A percentile compares a stretch with the other conserved stretches of the same genome.
These are phyloP conservation scores for Zymoseptoria tritici DNA, from an alignment of 2,329 filamentous ascomycete genomes.

Conservation along the genomic window DNA sequence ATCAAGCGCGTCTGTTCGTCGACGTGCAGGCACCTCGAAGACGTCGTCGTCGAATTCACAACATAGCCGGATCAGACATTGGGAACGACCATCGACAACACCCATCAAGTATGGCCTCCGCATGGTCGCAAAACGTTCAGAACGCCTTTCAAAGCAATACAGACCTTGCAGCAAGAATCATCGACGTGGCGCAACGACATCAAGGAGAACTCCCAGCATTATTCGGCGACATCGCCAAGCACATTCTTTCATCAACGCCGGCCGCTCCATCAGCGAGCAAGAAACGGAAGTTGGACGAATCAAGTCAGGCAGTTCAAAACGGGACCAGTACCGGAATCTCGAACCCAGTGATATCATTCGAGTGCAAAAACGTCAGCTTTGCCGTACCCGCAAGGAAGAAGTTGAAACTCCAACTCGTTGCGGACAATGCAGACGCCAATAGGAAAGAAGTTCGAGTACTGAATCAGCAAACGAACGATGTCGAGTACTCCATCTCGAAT, in stretches of 20 bases:
- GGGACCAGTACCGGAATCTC: constrained; percentile 18
- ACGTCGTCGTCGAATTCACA: too few species aligned
- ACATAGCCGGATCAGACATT: too few species aligned
- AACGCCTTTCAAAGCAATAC: constrained; percentile 13
- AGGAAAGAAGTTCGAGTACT: constrained; percentile 22
- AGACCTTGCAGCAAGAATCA: constrained; percentile 12
- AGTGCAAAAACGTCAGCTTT: constrained; percentile 52
- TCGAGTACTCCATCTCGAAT: constrained; percentile 41
- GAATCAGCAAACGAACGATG: constrained; percentile 20
- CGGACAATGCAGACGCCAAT: constrained; percentile 20
- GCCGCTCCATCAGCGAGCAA: constrained; percentile 32
- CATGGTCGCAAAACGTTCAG: constrained; percentile 10
- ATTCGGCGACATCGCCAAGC: constrained; percentile 44
- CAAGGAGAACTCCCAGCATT: constrained; percentile 26
- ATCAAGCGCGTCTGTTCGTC: background rate
- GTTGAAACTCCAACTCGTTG: constrained; percentile 51
- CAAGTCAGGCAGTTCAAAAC: constrained; percentile 14
- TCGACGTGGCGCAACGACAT: constrained; percentile 11
- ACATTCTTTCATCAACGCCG: constrained; percentile 29
- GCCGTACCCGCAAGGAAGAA: constrained; percentile 58
- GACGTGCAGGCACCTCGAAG: too few species aligned
- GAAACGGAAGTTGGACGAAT: constrained; percentile 44
- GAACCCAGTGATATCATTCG: constrained; percentile 33
- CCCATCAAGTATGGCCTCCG: background rate
- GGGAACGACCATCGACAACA: background rate